Evolutionary conservation across 768 basidiomycete species (phyloP).

Genomic region (Cystobasidium ongulense): DNA sequence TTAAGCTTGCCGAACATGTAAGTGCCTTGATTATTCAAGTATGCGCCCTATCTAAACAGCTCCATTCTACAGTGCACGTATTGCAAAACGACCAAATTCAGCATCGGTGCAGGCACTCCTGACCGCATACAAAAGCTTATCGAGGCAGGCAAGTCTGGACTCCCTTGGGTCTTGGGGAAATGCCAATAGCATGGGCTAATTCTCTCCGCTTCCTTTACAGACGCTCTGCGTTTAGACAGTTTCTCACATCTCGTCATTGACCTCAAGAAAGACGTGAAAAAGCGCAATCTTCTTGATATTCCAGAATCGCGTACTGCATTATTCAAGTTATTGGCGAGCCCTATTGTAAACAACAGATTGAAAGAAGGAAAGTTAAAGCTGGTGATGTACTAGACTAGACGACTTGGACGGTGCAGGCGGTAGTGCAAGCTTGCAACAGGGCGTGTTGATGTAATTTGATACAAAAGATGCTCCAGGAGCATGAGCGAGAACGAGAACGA

Average conservation of each 20-base stretch:
- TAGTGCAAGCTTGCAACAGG: neutral
- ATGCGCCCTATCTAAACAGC: neutral
- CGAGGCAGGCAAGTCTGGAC: conserved; percentile 14
- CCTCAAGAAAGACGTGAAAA: conserved; percentile 20
- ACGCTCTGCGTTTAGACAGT: conserved; percentile 9
- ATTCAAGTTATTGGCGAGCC: conserved; percentile 3
- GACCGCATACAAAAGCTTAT: conserved; percentile 77
- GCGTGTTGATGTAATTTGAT: neutral
- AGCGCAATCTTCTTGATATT: conserved; percentile 25
- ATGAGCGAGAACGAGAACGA: no score
- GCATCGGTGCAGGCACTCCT: conserved; percentile 84
- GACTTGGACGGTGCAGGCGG: neutral
- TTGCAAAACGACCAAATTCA: conserved; percentile 74
- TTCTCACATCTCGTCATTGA: conserved; percentile 13
- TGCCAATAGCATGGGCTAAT: neutral
- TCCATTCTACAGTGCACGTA: conserved; percentile 58
- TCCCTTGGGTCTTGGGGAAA: neutral
- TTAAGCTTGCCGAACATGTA: conserved; percentile 20
- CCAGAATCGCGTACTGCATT: conserved; percentile 15
- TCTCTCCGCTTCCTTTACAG: neutral
- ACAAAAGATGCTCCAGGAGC: no score
- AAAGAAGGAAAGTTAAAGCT: conserved; percentile 25
- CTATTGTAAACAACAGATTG: conserved; percentile 12
- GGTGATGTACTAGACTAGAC: conserved; percentile 13
- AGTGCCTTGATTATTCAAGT: neutral